These are phyloP conservation scores for Camelina laxa DNA, from an alignment of 345 rosid species.

Conservation along the genomic window DNA sequence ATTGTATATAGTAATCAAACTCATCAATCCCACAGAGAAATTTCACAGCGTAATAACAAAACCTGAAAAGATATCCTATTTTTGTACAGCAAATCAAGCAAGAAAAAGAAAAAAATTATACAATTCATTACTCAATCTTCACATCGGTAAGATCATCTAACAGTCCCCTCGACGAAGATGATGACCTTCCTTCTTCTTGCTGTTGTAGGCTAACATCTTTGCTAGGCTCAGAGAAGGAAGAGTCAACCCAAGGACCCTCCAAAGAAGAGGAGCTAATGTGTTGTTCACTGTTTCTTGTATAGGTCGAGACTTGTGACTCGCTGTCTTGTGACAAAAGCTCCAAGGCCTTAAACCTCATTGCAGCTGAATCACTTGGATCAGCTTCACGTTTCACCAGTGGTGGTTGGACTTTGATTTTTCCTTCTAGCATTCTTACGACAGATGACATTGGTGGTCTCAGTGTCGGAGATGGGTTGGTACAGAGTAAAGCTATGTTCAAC, in stretches of 20 bases:
- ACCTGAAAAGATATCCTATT: conserved; percentile 5
- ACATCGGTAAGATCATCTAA: conserved; percentile 39
- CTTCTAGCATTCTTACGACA: conserved; percentile 81
- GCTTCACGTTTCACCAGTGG: conserved; percentile 64
- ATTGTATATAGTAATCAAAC: conserved; percentile 35
- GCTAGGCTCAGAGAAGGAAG: conserved; percentile 51
- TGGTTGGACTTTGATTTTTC: conserved; percentile 70
- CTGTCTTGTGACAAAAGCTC: conserved; percentile 71
- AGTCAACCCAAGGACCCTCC: conserved; percentile 74
- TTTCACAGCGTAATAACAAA: background rate
- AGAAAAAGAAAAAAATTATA: background rate
- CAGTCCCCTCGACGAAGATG: conserved; percentile 35
- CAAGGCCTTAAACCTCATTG: conserved; percentile 81
- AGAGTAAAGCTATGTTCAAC: conserved; percentile 73
- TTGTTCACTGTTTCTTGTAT: conserved; percentile 49
- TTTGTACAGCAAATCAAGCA: background rate
- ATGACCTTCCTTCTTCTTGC: conserved; percentile 26
- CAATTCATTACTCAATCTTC: conserved; percentile 34
- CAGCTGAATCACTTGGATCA: conserved; percentile 46
- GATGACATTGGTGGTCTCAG: conserved; percentile 85
- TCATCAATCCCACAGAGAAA: conserved; percentile 9
- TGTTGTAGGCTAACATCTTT: conserved; percentile 30
- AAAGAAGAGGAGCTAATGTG: conserved; percentile 47
- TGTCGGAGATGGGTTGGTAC: conserved; percentile 93
- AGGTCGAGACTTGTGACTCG: conserved; percentile 53